Evolutionary conservation across 768 basidiomycete species (phyloP).

Genomic region (Psilocybe cyanescens): DNA sequence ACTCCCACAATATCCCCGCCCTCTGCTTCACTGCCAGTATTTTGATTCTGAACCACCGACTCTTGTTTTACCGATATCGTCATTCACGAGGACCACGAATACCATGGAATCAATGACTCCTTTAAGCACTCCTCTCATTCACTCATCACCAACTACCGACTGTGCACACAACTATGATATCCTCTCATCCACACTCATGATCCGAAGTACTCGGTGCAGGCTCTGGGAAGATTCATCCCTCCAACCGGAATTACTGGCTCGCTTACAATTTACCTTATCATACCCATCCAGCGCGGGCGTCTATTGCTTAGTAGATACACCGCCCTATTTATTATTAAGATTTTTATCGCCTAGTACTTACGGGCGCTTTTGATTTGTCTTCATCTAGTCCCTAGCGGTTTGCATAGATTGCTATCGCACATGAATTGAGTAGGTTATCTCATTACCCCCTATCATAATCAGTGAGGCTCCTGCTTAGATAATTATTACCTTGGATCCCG

Average conservation of each 20-base stretch:
- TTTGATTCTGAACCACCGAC: conserved; percentile 1
- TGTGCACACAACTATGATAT: not conserved
- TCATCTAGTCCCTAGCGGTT: not conserved
- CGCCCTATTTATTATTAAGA: not conserved
- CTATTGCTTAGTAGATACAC: conserved; percentile 7
- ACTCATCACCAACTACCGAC: not conserved
- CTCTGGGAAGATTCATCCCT: not conserved
- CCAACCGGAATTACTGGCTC: conserved; percentile 1
- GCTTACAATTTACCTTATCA: conserved; percentile 4
- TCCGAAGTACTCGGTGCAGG: not conserved
- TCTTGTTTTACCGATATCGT: conserved; percentile 8
- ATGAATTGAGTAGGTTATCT: conserved; percentile 9
- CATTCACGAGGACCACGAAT: not conserved
- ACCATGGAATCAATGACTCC: not conserved
- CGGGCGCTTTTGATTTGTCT: not conserved
- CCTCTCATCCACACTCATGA: not conserved
- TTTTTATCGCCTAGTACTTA: not conserved
- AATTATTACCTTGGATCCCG: conserved; percentile 16
- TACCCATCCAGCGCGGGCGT: conserved; percentile 17
- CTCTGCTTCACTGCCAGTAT: not conserved
- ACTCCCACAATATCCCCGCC: conserved; percentile 22
- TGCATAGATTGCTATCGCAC: conserved; percentile 3
- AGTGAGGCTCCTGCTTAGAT: conserved; percentile 8
- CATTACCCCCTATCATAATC: conserved; percentile 13
- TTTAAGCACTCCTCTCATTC: not conserved